Percentiles rank a stretch among this genome's conserved stretches.
These are phyloP conservation scores for Aspergillus viridinutans DNA, from an alignment of 2,329 filamentous ascomycete species.

Conservation along the genomic window DNA sequence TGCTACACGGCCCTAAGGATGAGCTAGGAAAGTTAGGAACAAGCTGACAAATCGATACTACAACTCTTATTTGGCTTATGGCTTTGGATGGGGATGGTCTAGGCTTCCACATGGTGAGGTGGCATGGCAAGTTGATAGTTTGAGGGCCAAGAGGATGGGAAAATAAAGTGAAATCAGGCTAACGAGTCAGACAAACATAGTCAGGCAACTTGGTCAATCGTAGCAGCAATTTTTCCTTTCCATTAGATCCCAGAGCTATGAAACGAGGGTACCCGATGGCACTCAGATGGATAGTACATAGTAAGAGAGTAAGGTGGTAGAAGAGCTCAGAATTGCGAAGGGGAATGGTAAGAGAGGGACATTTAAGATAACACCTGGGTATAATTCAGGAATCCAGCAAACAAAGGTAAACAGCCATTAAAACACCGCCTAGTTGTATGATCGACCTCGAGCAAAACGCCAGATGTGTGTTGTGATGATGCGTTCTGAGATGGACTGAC, in stretches of 20 bases:
- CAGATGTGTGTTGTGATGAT: slow-evolving; percentile 19
- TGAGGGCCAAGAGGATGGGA: not conserved
- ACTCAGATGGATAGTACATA: not conserved
- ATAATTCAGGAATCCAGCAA: slow-evolving; percentile 29
- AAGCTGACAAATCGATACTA: not conserved
- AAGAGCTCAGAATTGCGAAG: not conserved
- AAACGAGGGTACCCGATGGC: not conserved
- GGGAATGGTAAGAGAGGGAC: slow-evolving; percentile 9
- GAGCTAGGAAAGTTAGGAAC: not conserved
- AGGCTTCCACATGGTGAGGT: not conserved
- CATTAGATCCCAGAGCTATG: not conserved
- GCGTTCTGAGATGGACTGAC: slow-evolving; percentile 21
- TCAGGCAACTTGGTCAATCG: not conserved
- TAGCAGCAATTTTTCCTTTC: not conserved
- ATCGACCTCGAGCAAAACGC: slow-evolving; percentile 29
- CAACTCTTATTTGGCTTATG: not conserved
- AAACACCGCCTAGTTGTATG: slow-evolving; percentile 29
- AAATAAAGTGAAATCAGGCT: not conserved
- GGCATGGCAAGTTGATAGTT: not conserved
- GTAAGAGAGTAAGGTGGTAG: not conserved
- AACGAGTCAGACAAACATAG: not conserved
- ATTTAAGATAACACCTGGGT: slow-evolving; percentile 27
- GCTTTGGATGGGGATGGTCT: not conserved
- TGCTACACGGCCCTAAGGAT: not conserved
- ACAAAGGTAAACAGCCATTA: slow-evolving; percentile 22